Evolutionary conservation across 129 eudicot genomes (phyloP).

Genomic region (Glebionis coronaria): DNA sequence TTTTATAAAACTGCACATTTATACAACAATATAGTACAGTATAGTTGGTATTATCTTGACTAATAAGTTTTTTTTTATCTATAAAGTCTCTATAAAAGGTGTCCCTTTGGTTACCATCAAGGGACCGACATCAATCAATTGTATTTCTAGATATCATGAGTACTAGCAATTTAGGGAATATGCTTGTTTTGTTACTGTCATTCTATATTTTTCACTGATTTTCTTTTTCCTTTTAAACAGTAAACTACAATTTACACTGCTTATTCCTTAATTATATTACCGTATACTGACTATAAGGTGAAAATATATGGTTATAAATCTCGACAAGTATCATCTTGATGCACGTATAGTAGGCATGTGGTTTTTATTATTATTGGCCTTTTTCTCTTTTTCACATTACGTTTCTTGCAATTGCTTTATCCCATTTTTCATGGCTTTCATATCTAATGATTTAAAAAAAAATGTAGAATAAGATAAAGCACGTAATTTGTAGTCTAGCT

Average conservation of each 20-base stretch:
- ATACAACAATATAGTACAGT: too few relatives aligned
- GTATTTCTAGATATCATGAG: not conserved
- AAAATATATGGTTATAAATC: too few relatives aligned
- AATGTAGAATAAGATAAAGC: too few relatives aligned
- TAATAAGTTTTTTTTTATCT: too few relatives aligned
- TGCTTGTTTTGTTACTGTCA: not conserved
- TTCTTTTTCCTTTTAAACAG: too few relatives aligned
- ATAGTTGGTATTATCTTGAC: too few relatives aligned
- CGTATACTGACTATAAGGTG: not conserved
- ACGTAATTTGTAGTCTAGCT: too few relatives aligned
- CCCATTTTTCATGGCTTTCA: constrained; percentile 17
- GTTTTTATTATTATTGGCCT: not conserved
- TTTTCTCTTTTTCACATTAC: constrained; percentile 11
- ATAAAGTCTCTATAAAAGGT: too few relatives aligned
- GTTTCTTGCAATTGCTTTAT: not conserved
- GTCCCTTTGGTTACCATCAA: not conserved
- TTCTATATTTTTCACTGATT: too few relatives aligned
- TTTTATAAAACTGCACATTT: too few relatives aligned
- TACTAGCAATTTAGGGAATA: not conserved
- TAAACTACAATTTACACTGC: too few relatives aligned
- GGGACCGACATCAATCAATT: constrained; percentile 4
- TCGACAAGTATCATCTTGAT: not conserved
- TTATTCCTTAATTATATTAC: too few relatives aligned
- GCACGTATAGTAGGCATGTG: not conserved
- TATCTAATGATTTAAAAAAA: not conserved